phyloP scores from a whole-genome alignment of 2,329 filamentous ascomycete genomes.

The Tolypocladium tropicale region DNA sequence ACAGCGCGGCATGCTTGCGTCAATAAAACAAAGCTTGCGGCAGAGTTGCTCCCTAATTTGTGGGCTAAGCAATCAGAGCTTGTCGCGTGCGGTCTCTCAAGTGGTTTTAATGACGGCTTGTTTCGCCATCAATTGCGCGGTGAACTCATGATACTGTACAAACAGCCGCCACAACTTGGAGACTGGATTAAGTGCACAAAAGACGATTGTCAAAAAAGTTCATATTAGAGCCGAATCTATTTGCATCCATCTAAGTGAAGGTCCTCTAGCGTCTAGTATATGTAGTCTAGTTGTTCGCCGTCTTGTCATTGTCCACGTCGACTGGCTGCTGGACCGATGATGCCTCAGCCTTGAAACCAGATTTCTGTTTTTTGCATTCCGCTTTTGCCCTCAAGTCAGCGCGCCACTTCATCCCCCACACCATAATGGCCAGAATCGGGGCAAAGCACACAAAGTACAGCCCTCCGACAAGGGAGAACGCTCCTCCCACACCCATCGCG shows the following conservation, averaged over 20 bases:
- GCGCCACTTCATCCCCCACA: slow-evolving; percentile 33
- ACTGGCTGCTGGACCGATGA: neutral
- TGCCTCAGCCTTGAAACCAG: slow-evolving; percentile 6
- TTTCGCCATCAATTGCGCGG: too few relatives aligned
- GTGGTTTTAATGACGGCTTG: too few relatives aligned
- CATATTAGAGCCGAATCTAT: too few relatives aligned
- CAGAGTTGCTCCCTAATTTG: too few relatives aligned
- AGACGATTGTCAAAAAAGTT: too few relatives aligned
- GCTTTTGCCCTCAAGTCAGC: slow-evolving; percentile 18
- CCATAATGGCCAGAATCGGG: slow-evolving; percentile 29
- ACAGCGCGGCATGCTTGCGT: too few relatives aligned
- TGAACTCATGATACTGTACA: too few relatives aligned
- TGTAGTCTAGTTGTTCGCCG: neutral
- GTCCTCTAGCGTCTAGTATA: neutral
- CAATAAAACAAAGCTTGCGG: too few relatives aligned
- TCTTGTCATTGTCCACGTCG: neutral
- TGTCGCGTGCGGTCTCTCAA: too few relatives aligned
- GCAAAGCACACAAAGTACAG: slow-evolving; percentile 30
- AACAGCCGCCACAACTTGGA: too few relatives aligned
- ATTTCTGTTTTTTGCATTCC: slow-evolving; percentile 9
- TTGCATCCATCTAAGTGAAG: neutral
- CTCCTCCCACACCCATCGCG: slow-evolving; percentile 39
- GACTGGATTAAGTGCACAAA: too few relatives aligned
- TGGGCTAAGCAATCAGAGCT: too few relatives aligned
- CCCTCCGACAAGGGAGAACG: slow-evolving; percentile 36